These are phyloP conservation scores for Saccharum officinarum DNA, from an alignment of 176 grass and related monocot genomes.

Conservation along the genomic window DNA sequence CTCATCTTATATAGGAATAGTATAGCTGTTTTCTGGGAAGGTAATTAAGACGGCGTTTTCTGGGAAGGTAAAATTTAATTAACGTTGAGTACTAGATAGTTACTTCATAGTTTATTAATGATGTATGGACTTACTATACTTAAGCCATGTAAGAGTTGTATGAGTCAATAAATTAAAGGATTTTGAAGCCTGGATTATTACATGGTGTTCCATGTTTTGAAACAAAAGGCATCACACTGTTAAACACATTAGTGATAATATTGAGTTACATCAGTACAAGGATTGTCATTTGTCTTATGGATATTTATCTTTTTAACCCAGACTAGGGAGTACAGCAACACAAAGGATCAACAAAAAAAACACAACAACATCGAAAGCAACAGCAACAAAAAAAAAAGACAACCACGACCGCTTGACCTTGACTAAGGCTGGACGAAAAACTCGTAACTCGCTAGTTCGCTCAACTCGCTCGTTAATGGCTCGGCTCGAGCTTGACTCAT, in stretches of 20 bases:
- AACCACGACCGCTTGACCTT: too few relatives aligned
- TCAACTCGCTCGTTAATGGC: too few relatives aligned
- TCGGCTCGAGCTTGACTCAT: too few relatives aligned
- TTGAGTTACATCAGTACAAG: too few relatives aligned
- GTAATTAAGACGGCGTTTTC: background rate
- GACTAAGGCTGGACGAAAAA: too few relatives aligned
- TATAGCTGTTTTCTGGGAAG: background rate
- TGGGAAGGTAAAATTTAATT: background rate
- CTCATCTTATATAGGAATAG: background rate
- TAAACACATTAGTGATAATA: too few relatives aligned
- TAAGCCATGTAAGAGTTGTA: background rate
- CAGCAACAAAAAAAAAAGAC: too few relatives aligned
- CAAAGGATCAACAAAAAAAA: background rate
- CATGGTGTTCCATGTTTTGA: background rate
- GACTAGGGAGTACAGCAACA: fast-evolving
- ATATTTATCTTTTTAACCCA: background rate
- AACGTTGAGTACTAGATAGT: background rate
- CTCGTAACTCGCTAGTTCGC: too few relatives aligned
- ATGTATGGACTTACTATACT: background rate
- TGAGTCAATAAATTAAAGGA: background rate
- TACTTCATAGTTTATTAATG: background rate
- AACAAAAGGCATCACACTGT: too few relatives aligned
- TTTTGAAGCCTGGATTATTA: background rate
- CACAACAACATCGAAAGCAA: too few relatives aligned
- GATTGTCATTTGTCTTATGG: too few relatives aligned